phyloP scores from a whole-genome alignment of 768 basidiomycete genomes.

The Suillus subalutaceus region DNA sequence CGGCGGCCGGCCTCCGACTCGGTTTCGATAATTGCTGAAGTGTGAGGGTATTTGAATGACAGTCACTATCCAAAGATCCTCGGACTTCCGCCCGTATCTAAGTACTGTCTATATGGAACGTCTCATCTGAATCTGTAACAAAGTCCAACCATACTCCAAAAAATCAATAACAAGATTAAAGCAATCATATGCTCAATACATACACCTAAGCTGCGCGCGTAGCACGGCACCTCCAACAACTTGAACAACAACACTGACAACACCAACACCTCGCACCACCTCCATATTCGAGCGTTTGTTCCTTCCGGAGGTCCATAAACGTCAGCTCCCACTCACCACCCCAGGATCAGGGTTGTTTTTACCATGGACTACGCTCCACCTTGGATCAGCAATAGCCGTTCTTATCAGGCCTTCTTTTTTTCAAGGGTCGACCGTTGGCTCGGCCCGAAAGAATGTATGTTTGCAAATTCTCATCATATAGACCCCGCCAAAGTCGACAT shows the following conservation, averaged over 20 bases:
- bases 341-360: slow-evolving; percentile 1
- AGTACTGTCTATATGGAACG: not conserved
- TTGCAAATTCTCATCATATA: too few relatives aligned
- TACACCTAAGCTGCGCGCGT: too few relatives aligned
- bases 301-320: too few relatives aligned
- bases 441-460: not conserved
- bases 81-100: not conserved
- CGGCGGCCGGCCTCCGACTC: not conserved
- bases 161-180: not conserved
- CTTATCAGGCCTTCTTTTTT: slow-evolving; percentile 6
- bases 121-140: too few relatives aligned
- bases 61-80: not conserved
- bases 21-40: not conserved
- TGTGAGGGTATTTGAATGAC: not conserved
- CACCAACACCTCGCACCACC: not conserved
- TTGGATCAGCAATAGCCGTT: slow-evolving; percentile 29
- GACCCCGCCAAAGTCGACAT: too few relatives aligned
- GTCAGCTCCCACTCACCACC: too few relatives aligned
- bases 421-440: not conserved
- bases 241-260: too few relatives aligned
- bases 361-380: slow-evolving; percentile 33
- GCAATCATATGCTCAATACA: not conserved
- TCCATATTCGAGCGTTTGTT: too few relatives aligned
- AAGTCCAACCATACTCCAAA: not conserved
- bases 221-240: too few relatives aligned